Conservation (phyloP, 2,329 filamentous ascomycete genomes). For the Verticillium isaacii region DNA sequence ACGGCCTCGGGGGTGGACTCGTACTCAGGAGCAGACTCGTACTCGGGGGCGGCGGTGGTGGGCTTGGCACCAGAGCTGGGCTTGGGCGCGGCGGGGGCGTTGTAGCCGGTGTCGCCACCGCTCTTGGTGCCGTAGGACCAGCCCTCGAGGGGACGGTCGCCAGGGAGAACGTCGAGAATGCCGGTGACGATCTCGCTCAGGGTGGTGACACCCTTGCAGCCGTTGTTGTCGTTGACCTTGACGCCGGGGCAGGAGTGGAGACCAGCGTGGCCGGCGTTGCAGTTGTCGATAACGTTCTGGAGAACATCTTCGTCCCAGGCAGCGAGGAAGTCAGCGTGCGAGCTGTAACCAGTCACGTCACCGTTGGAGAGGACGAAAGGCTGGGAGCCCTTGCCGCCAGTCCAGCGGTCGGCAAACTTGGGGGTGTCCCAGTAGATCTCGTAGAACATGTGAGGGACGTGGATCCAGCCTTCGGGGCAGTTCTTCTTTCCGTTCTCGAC, state of each 20-base stretch:
- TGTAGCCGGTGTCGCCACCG: constrained; percentile 2
- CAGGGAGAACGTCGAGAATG: constrained; percentile 44
- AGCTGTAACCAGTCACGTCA: constrained; percentile 64
- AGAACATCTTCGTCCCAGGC: constrained; percentile 65
- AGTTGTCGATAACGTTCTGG: constrained; percentile 63
- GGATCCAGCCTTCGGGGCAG: constrained; percentile 50
- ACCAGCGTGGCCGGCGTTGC: constrained; percentile 53
- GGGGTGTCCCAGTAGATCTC: constrained; percentile 59
- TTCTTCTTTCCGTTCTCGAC: constrained; percentile 43
- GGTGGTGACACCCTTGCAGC: constrained; percentile 44
- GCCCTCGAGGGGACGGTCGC: constrained; percentile 48
- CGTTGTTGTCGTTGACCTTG: constrained; percentile 35
- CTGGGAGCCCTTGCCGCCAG: constrained; percentile 46
- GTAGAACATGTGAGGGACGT: constrained; percentile 53
- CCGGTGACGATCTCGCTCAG: constrained; percentile 35
- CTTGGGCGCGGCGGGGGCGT: constrained; percentile 1
- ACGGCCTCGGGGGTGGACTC: background rate
- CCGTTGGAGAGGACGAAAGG: constrained; percentile 68
- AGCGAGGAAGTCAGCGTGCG: constrained; percentile 69
- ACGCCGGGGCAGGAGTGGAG: constrained; percentile 61
- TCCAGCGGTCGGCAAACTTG: constrained; percentile 47
- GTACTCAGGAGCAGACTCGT: background rate
- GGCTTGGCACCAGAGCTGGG: constrained; percentile 3
- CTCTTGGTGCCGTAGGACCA: constrained; percentile 31
- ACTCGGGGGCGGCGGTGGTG: background rate